Conservation (phyloP, 148 eudicot genomes). For the Vaccinium corymbosum region DNA sequence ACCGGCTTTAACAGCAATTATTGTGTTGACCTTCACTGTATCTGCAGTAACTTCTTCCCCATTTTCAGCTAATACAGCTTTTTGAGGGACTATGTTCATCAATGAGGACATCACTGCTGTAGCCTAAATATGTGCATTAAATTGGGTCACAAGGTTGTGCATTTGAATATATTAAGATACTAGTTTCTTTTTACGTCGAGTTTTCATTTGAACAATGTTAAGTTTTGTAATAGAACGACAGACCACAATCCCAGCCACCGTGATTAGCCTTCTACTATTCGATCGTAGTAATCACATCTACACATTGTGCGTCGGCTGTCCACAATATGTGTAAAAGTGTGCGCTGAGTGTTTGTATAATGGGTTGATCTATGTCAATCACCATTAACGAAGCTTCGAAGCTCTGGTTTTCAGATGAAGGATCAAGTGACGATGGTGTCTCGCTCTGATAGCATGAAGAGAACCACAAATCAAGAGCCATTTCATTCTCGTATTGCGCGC, state of each 20-base stretch:
- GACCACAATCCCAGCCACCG: background rate
- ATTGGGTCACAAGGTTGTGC: background rate
- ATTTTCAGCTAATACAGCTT: constrained; percentile 51
- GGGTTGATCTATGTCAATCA: too few relatives aligned
- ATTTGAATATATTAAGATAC: background rate
- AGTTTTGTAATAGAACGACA: background rate
- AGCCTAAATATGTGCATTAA: constrained; percentile 30
- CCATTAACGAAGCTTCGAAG: too few relatives aligned
- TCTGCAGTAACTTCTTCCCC: constrained; percentile 49
- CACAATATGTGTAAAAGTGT: too few relatives aligned
- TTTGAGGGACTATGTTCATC: constrained; percentile 55
- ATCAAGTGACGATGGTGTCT: too few relatives aligned
- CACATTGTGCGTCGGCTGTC: background rate
- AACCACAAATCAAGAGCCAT: too few relatives aligned
- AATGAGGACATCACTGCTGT: constrained; percentile 57
- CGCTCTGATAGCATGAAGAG: too few relatives aligned
- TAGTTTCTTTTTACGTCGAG: too few relatives aligned
- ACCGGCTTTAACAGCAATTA: constrained; percentile 59
- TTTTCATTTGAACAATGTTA: background rate
- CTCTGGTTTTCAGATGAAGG: too few relatives aligned
- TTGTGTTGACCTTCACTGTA: constrained; percentile 40
- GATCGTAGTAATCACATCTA: background rate
- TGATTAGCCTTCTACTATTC: background rate
- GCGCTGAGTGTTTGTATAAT: too few relatives aligned
- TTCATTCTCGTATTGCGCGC: too few relatives aligned